Base-by-base conservation (phyloP, 768 basidiomycete genomes). In the Pulveroboletus sp. region DNA sequence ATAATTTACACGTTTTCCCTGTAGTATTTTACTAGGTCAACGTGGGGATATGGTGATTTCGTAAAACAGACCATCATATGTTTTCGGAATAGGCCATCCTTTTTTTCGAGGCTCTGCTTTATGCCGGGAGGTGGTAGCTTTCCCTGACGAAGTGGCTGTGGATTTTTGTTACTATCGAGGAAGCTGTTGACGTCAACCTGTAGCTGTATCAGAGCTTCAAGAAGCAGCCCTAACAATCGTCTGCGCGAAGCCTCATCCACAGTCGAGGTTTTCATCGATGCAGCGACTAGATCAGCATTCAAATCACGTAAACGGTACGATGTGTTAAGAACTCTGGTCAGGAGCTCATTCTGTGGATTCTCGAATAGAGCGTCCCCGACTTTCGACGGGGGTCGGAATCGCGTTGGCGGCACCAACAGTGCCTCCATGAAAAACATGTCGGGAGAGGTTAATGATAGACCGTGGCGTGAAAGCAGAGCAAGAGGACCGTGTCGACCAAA, bases 1-100 rank as follows among this genome's bases (percentile, higher is more conserved):
- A 67, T 95, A 96, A 69, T 99, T 98, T 54, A 99, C 96, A 63
- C 96, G 93, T 76, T 99, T 99, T 9, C 96, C 96, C 94, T 97
- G 50, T 28, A 43, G 39, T 6, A 24, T 35, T 15, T 36, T 44
- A 30, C 24, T 57, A 14, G 57, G 47, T 37, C 14, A 13, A 24
- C 27, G 26, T 40, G 24, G 8, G 41, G 8, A 44, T 4, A 31
- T 36, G 45, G 48, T 21, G 42, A 27, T 27, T 6, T 47, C 27
- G 44, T 47, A 43, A 35, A 24, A 68, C 79, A 49, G 50, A 93
- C 94, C 96, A 99, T 99, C 96, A 99, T 98, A 63, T 99, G 84
- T 71, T 94, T 96, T 50, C 96, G 78, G 78, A 99, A 99, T 43
- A 99, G 67, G 39, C 96, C 96, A 57, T 98, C 96, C 71, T 99